Conservation (phyloP, 2,329 filamentous ascomycete species). For the Lomentospora prolificans region DNA sequence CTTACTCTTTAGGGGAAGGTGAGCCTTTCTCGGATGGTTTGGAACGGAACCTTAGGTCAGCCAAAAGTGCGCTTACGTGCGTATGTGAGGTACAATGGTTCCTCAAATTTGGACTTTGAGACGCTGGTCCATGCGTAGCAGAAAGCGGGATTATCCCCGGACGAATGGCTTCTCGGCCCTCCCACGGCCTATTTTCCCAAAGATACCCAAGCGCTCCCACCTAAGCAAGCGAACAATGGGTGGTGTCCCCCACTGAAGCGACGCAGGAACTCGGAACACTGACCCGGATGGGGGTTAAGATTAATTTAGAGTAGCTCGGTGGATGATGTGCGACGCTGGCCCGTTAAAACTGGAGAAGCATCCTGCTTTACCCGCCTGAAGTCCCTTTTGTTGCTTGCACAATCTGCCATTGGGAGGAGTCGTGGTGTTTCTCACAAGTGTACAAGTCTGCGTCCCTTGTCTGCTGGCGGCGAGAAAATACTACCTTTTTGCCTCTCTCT, state of each 20-base stretch:
- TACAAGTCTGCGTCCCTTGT: background rate
- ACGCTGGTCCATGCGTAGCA: background rate
- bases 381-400: background rate
- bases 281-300: background rate
- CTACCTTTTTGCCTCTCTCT: background rate
- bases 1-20: too few species aligned
- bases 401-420: background rate
- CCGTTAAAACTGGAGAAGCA: background rate
- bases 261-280: background rate
- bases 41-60: too few species aligned
- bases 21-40: background rate
- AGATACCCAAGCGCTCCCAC: background rate
- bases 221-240: background rate
- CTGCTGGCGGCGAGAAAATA: background rate
- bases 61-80: background rate
- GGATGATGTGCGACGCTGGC: background rate
- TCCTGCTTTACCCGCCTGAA: background rate
- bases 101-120: background rate
- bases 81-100: background rate
- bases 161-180: background rate
- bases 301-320: background rate
- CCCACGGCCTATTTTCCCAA: background rate
- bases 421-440: background rate
- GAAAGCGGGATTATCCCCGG: background rate
- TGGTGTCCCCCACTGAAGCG: constrained; percentile 2